Base-by-base conservation (phyloP, 1,139 yeast genomes). In the Suhomyces bribrorum region DNA sequence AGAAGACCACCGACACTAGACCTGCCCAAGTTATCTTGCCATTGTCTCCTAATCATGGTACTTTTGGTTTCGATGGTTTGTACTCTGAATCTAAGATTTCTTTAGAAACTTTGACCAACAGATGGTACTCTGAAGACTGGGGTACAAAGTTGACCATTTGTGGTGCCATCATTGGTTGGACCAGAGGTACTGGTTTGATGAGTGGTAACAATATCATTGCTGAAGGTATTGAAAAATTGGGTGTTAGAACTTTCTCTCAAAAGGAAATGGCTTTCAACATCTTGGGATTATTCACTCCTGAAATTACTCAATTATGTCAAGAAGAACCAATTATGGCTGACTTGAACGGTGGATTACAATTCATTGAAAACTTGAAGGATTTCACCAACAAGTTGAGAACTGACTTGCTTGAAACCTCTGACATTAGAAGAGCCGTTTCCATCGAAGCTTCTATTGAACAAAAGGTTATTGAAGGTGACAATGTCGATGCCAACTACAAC, bases 181-280 rank as follows among this genome's bases (percentile, higher is more conserved):
- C 98, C 48, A 88, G 98, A 79, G 98, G 98, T 69, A 92, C 98
- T 47, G 98, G 98, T 62, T 83, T 92, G 62, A 92, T 92, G 98
- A 78, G 90, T 59, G 97, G 85, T 55, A 92, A 92, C 77, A 92
- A 92, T 73, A 85, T 89, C 62, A 88, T 92, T 64, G 97, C 98
- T 44, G 97, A 90, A 71, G 97, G 97, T 54, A 87, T 92, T 61
- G 98, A 92, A 72, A 82, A 82, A 62, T 74, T 86, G 50, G 97
- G 98, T 57, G 97, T 92, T 39, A 86, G 98, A 72, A 92, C 98
- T 34, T 92, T 90, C 79, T 86, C 96, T 45, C 98, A 92, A 72
- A 87, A 87, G 71, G 98, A 92, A 73, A 92, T 92, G 98, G 97
- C 98, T 34, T 92, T 92, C 82, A 92, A 92, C 75, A 79, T 92